These are phyloP conservation scores for Cicer arietinum DNA, from an alignment of 306 rosid genomes.

Conservation along the genomic window DNA sequence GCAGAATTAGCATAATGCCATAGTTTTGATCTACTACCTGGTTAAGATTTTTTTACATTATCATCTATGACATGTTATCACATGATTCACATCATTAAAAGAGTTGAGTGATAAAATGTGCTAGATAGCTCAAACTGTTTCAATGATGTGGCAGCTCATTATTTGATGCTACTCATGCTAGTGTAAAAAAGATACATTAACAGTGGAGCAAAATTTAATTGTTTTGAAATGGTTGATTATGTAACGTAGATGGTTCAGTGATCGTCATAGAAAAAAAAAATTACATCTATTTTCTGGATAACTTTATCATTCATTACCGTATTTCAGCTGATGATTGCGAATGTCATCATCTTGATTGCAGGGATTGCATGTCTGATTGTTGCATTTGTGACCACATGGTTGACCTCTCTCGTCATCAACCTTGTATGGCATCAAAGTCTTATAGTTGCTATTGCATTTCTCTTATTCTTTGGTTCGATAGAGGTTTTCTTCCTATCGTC, in stretches of 20 bases:
- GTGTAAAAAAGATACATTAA: conserved; percentile 22
- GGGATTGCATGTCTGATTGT: conserved; percentile 70
- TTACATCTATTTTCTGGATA: background rate
- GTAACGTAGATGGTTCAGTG: conserved; percentile 24
- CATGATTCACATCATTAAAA: background rate
- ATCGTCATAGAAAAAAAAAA: background rate
- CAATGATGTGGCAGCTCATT: conserved; percentile 7
- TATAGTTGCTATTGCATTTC: conserved; percentile 59
- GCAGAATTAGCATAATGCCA: conserved; percentile 12
- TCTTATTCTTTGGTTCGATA: conserved; percentile 61
- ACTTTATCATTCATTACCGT: conserved; percentile 23
- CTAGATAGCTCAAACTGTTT: conserved; percentile 17
- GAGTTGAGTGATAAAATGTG: conserved; percentile 37
- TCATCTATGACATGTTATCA: background rate
- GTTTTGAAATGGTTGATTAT: conserved; percentile 25
- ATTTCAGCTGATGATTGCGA: conserved; percentile 37
- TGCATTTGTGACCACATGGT: conserved; percentile 68
- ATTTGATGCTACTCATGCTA: conserved; percentile 22
- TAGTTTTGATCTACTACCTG: conserved; percentile 7
- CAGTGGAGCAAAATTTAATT: background rate
- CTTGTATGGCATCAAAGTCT: conserved; percentile 79
- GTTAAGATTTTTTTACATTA: conserved; percentile 14
- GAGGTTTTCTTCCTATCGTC: conserved; percentile 81
- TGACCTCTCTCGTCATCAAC: conserved; percentile 72
- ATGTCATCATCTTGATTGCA: conserved; percentile 50